Evolutionary conservation across 352 stramenopile genomes (phyloP), one percentile per base, ranked within the genome.

Genomic region (Elongisporangium anandrum): DNA sequence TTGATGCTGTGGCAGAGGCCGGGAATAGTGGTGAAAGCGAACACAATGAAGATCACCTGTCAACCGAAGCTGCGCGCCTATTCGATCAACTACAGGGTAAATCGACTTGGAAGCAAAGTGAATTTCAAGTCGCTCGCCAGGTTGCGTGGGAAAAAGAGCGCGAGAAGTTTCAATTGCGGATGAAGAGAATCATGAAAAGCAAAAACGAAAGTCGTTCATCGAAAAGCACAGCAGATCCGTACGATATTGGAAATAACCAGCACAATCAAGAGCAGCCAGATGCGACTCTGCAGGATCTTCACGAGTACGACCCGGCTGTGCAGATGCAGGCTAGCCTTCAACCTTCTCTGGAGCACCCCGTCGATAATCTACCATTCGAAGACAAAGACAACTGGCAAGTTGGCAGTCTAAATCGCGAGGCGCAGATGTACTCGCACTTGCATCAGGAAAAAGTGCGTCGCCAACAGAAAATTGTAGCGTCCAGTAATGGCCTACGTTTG

Each of bases 351-450:
- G 72, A 81, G 47, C 71, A 76, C n/a, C 63, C 66, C 0, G 63
- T 69, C 3, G 68, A 88, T 17, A 63, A 79, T 0, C 52, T 91
- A 17, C 75, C 79, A 2, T 94, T 87, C 19, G 68, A 73, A 3
- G 82, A 92, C 68, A 94, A 92, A 54, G 81, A 90, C 61, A 92
- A 94, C 56, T 94, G 84, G 84, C 73, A 65, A 4, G 74, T 94
- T 16, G 80, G 83, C 0, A 89, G 81, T 59, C 56, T 91, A 39
- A 91, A 92, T 38, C 75, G 84, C 15, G 76, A 92, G 56, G 66
- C 69, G 47, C 82, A 90, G 69, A 89, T 92, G 75, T 92, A 94
- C 53, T 63, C 69, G 16, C 70, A 92, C 26, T 75, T 91, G 13
- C 80, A 91, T 57, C 71, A 77, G 16, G 84, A 94, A 54, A 90